phyloP scores from a whole-genome alignment of 352 stramenopile genomes.

The Pythium coloratum region DNA sequence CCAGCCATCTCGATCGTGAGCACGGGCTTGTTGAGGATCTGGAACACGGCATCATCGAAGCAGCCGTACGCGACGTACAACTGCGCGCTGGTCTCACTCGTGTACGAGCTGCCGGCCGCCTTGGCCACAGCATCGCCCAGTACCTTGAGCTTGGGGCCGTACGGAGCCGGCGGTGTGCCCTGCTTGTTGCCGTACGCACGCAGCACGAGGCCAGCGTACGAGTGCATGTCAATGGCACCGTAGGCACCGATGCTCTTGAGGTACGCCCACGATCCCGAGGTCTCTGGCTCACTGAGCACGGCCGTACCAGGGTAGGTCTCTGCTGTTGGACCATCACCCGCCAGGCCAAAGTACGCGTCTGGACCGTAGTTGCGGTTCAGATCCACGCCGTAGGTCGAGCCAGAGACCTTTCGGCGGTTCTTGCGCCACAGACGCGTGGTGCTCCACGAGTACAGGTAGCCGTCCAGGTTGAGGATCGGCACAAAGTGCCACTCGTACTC shows the following conservation, averaged over 20 bases:
- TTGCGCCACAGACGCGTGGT: slow-evolving; percentile 32
- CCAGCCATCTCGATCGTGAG: slow-evolving; percentile 33
- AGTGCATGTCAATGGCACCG: slow-evolving; percentile 30
- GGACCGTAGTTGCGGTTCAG: slow-evolving; percentile 34
- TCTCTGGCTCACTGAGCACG: slow-evolving; percentile 33
- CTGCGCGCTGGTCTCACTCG: slow-evolving; percentile 15
- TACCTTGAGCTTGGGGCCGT: slow-evolving; percentile 21
- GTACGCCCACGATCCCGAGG: slow-evolving; percentile 22
- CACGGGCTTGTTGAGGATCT: slow-evolving; percentile 25
- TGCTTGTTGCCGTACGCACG: slow-evolving; percentile 24
- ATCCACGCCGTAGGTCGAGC: slow-evolving; percentile 24
- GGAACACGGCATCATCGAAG: slow-evolving; percentile 32
- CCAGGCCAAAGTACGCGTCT: slow-evolving; percentile 16
- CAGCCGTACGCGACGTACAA: slow-evolving; percentile 34
- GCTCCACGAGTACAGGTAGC: slow-evolving; percentile 20
- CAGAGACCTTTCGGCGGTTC: slow-evolving; percentile 25
- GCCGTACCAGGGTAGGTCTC: slow-evolving; percentile 25
- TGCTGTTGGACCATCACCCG: not conserved
- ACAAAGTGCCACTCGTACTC: slow-evolving; percentile 34
- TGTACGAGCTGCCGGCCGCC: slow-evolving; percentile 5
- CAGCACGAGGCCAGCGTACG: slow-evolving; percentile 27
- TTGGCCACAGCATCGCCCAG: slow-evolving; percentile 21
- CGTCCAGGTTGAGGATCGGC: slow-evolving; percentile 33
- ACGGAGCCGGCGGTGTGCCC: slow-evolving; percentile 19
- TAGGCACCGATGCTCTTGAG: slow-evolving; percentile 20